phyloP scores from a whole-genome alignment of 208 protist species.

The Acanthamoeba royreba region DNA sequence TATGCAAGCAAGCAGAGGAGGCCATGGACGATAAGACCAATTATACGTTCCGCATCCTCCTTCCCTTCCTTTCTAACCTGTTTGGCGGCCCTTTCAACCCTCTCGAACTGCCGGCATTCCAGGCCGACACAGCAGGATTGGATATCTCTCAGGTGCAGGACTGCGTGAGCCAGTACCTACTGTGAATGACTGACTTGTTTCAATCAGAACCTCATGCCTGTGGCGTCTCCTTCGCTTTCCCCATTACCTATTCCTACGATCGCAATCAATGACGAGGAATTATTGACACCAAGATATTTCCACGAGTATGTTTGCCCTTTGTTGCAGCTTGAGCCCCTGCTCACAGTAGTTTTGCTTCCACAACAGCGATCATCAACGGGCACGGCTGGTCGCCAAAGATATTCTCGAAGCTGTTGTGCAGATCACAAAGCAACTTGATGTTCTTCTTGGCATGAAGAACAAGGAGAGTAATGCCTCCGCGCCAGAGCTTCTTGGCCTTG shows the following conservation, averaged over 20 bases:
- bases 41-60: constrained; percentile 1
- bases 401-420: background rate
- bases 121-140: background rate
- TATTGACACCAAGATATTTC: no score
- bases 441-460: background rate
- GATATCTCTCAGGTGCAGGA: no score
- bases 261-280: no score
- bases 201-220: no score
- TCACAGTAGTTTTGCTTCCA: no score
- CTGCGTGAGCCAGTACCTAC: no score
- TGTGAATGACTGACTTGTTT: no score
- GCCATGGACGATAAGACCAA: background rate
- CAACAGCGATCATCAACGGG: background rate
- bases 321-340: no score
- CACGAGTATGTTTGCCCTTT: no score
- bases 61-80: constrained; percentile 32
- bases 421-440: background rate
- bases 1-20: background rate
- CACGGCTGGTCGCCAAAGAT: constrained; percentile 31
- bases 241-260: no score
- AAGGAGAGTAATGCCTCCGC: background rate
- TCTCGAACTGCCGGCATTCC: background rate
- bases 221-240: no score
- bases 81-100: constrained; percentile 38
- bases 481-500: background rate